Evolutionary conservation across 2,329 filamentous ascomycete genomes (phyloP).

Genomic region (Aspergillus fumigatus): DNA sequence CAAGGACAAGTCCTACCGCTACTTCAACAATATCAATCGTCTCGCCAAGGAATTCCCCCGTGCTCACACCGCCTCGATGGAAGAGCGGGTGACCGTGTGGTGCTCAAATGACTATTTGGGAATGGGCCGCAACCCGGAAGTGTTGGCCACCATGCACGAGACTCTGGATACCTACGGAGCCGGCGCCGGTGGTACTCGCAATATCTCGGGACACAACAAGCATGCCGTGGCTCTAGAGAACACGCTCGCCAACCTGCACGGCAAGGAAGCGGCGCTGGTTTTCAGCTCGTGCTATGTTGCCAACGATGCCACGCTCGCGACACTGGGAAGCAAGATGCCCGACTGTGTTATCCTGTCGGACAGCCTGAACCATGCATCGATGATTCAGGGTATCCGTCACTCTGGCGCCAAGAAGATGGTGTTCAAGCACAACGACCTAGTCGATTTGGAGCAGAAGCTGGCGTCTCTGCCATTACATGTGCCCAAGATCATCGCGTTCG

Average conservation of each 20-base stretch:
- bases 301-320: slow-evolving; percentile 94
- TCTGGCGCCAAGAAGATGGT: slow-evolving; percentile 96
- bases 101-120: slow-evolving; percentile 99
- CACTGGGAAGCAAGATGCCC: slow-evolving; percentile 92
- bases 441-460: slow-evolving; percentile 86
- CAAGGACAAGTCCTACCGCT: slow-evolving; percentile 98
- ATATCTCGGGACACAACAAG: slow-evolving; percentile 96
- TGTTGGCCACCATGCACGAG: slow-evolving; percentile 88
- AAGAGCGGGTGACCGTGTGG: slow-evolving; percentile 93
- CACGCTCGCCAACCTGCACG: slow-evolving; percentile 79
- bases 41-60: slow-evolving; percentile 93
- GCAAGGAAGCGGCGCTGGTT: slow-evolving; percentile 86
- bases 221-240: slow-evolving; percentile 83
- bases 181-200: slow-evolving; percentile 90
- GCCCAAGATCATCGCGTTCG: slow-evolving; percentile 97
- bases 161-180: slow-evolving; percentile 93
- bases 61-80: slow-evolving; percentile 78
- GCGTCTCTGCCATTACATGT: slow-evolving; percentile 77
- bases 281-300: slow-evolving; percentile 98
- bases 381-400: slow-evolving; percentile 98
- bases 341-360: slow-evolving; percentile 98
- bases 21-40: slow-evolving; percentile 99
- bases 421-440: slow-evolving; percentile 97
- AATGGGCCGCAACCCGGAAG: slow-evolving; percentile 87
- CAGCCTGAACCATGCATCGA: slow-evolving; percentile 94